Conservation (phyloP, 2,329 filamentous ascomycete genomes). For the Cladophialophora exuberans region DNA sequence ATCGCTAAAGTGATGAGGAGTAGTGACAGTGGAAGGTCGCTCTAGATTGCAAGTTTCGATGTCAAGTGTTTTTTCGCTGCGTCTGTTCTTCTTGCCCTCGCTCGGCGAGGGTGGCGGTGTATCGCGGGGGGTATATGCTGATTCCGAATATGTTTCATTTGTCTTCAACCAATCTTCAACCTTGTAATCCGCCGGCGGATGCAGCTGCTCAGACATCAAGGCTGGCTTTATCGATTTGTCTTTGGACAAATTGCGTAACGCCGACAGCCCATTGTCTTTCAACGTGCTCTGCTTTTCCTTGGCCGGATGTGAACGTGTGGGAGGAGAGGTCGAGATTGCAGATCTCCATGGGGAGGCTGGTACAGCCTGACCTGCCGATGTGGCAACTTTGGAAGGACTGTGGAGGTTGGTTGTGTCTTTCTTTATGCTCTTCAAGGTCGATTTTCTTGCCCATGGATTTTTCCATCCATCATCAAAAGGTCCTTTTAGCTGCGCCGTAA, state of each 20-base stretch:
- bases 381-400: neutral
- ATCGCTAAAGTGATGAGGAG: too few species aligned
- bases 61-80: neutral
- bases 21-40: too few species aligned
- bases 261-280: neutral
- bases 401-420: neutral
- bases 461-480: constrained; percentile 50
- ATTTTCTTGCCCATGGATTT: constrained; percentile 48
- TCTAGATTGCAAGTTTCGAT: neutral
- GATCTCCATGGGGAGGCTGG: neutral
- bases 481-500: constrained; percentile 49
- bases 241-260: neutral
- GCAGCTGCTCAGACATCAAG: neutral
- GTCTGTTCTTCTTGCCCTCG: neutral
- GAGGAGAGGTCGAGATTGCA: too few species aligned
- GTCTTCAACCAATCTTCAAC: constrained; percentile 26
- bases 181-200: constrained; percentile 6
- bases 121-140: neutral
- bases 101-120: constrained; percentile 1
- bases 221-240: too few species aligned
- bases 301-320: neutral
- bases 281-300: neutral
- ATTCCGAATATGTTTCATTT: neutral
- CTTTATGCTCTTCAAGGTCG: constrained; percentile 32
- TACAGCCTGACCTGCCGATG: neutral